Base-by-base conservation (phyloP, 306 rosid genomes). In the Dalbergia oliveri region DNA sequence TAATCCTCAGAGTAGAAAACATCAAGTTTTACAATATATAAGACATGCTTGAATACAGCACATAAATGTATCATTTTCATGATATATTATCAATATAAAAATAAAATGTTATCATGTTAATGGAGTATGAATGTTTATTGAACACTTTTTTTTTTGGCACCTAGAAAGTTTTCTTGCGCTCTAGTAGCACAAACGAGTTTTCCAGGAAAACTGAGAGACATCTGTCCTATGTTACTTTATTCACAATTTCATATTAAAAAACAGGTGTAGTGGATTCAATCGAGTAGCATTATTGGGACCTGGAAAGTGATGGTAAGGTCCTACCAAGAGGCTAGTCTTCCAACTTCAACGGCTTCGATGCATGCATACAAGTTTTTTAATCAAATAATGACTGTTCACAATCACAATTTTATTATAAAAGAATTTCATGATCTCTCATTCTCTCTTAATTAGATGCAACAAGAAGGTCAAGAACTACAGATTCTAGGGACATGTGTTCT, bases 311-410 rank as follows among this genome's bases (percentile, higher is more conserved):
- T 16, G 23, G 15, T 33, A 47, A 61, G 60, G 70, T 61, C 70
- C 79, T 26, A 62, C 43, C 69, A 14, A 50, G 44, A 34, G 9
- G 10, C 61, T 47, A 45, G 71, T 75, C 79, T 75, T 62, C 72
- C 50, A 33, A 62, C 26, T 53, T 53, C 44, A 66, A 37, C 44
- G 45, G 81, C 66, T 54, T 18, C 63, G 11, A 53, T 47, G 44
- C 26, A n/a, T 65, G 69, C 53, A 65, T 66, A 34, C 13, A 5
- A 5, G 11, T 54, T 65, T 26, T 4, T 34, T 14, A 63, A 65
- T 76, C 31, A 50, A 76, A 11, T 12, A 12, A 75, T 8, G n/a
- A 23, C 13, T 54, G 13, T 39, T 34, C 10, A 60, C 5, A 62
- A 49, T 35, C 4, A 77, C 66, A 53, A 19, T 65, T 4, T 15